Base-by-base conservation (phyloP, 805 yeast genomes). In the Maudiozyma barnettii region DNA sequence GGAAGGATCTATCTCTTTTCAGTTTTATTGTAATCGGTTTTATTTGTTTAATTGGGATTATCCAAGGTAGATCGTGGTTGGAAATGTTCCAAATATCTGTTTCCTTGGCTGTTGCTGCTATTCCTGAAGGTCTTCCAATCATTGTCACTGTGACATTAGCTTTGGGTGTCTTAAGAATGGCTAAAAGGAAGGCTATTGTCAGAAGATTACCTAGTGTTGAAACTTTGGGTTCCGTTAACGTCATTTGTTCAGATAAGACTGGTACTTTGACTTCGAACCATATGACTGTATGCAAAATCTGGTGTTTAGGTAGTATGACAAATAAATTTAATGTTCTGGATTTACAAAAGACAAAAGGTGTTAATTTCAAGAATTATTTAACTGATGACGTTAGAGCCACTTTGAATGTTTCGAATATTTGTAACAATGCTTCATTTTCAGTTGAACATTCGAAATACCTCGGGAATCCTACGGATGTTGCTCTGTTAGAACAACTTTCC, bases 61-160 rank as follows among this genome's bases (percentile, higher is more conserved):
- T 87, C 43, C 96, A 93, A 69, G 98, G 99, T 43, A 83, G 95
- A 52, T 76, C 85, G 9, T 90, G 97, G 96, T 75, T 93, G 49
- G 98, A 93, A 53, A 93, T 95, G 97, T 91, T 93, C 69, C 96
- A 91, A 65, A 89, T 93, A 49, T 87, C 96, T 1, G 99, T 93
- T 9, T 89, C 97, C 1, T 73, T 93, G 52, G 99, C 99, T 2
- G 99, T 93, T 18, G 99, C 99, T 44, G 99, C 99, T 3, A 93
- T 93, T 57, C 99, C 99, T 5, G 99, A 93, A 67, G 99, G 99
- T 46, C 76, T 93, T 55, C 99, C 99, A 0, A 93, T 93, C 58
- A 93, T 93, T 64, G 99, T 93, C 38, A 91, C 99, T 5, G 99
- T 93, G 9, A 93, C 99, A 0, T 72, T 93, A 52, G 99, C 99